Base-by-base conservation (phyloP, 106 monocot species). In the Amphibolis antarctica region DNA sequence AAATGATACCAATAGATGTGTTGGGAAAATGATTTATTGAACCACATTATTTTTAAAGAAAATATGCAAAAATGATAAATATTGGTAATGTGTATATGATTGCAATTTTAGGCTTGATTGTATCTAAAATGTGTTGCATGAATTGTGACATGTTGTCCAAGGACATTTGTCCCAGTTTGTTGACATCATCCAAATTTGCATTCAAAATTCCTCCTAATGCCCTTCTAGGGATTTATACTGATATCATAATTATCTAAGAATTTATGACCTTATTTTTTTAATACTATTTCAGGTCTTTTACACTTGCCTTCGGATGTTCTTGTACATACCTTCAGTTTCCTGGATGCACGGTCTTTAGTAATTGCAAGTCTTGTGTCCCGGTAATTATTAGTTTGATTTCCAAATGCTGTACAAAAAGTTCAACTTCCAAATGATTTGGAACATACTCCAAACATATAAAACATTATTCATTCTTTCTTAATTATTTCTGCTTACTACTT, bases 341-440 rank as follows among this genome's bases (percentile, higher is more conserved):
- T 86, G 44, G 89, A 90, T 49, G 20, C 86, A 53, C 75, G 71
- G 15, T 86, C 89, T 12, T 69, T 90, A 57, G 80, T 70, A 55
- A 53, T 69, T 57, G 79, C 58, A 13, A 76, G 82, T 71, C 64
- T 44, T 44, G 85, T 85, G 10, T 86, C 80, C 80, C 64, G 77
- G 86, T 89, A 82, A 3, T 13, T 48, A 13, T 56, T 49, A 44
- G 28, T 62, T 44, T 10, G 30, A 23, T n/a, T n/a, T n/a, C n/a
- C n/a, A n/a, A n/a, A n/a, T n/a, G n/a, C n/a, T n/a, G n/a, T n/a
- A n/a, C n/a, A n/a, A n/a, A n/a, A n/a, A n/a, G n/a, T n/a, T n/a
- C n/a, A n/a, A n/a, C n/a, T 58, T 58, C 12, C 58, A 17, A 58
- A 58, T 28, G 26, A 17, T 58, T 47, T 62, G 42, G 23, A 25